Conservation (phyloP, 768 basidiomycete genomes). For the Pisolithus marmoratus region DNA sequence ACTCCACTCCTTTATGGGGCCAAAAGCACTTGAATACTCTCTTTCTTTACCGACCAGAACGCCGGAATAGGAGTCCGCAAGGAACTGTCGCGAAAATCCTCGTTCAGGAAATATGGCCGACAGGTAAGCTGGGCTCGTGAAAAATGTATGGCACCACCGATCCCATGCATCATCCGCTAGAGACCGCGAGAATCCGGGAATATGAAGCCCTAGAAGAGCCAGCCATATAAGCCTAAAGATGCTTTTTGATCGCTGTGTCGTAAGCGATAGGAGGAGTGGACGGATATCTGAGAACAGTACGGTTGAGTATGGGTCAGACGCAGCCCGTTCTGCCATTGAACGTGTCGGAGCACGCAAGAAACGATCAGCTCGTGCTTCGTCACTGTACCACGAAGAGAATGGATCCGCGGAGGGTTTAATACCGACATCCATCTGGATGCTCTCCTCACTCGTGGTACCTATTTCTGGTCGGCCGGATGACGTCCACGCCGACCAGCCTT, state of each 20-base stretch:
- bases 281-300: slow-evolving; percentile 73
- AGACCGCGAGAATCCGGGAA: slow-evolving; percentile 56
- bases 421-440: slow-evolving; percentile 14
- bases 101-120: slow-evolving; percentile 47
- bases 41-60: slow-evolving; percentile 61
- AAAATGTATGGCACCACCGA: slow-evolving; percentile 52
- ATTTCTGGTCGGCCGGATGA: slow-evolving; percentile 36
- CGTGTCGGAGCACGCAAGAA: slow-evolving; percentile 44
- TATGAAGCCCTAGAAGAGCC: slow-evolving; percentile 60
- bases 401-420: slow-evolving; percentile 45
- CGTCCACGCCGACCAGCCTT: slow-evolving; percentile 67
- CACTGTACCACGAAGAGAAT: slow-evolving; percentile 58
- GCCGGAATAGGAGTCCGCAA: slow-evolving; percentile 60
- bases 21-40: slow-evolving; percentile 55
- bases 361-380: slow-evolving; percentile 49
- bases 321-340: slow-evolving; percentile 42
- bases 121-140: slow-evolving; percentile 42
- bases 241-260: slow-evolving; percentile 39
- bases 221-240: slow-evolving; percentile 68
- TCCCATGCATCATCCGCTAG: slow-evolving; percentile 46
- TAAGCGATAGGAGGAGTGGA: slow-evolving; percentile 45
- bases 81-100: slow-evolving; percentile 25
- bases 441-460: slow-evolving; percentile 1
- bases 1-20: slow-evolving; percentile 65
- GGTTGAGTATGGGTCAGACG: slow-evolving; percentile 64